Evolutionary conservation across 257 asterid species (phyloP).

Genomic region (Nicotiana tomentosiformis): DNA sequence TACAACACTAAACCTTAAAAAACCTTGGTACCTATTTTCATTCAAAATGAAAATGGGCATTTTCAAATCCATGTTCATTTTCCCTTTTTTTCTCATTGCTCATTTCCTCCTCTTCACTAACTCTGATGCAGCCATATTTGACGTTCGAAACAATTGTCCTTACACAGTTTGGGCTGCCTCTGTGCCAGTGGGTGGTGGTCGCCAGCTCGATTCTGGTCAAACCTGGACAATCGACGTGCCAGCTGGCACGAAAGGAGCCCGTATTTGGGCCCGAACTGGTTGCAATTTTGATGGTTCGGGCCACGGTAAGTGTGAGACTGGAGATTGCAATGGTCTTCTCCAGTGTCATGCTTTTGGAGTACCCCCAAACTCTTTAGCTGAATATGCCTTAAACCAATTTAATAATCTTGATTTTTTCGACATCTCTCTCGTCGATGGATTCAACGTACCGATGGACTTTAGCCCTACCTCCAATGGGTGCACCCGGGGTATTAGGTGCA

Average conservation of each 20-base stretch:
- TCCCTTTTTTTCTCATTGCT: conserved; percentile 11
- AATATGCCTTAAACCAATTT: conserved; percentile 31
- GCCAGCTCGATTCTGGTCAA: conserved; percentile 30
- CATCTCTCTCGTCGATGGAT: conserved; percentile 37
- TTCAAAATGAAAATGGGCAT: conserved; percentile 14
- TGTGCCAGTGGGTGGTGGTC: conserved; percentile 41
- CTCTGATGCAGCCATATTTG: conserved; percentile 29
- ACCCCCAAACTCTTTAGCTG: conserved; percentile 46
- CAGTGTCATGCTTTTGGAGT: conserved; percentile 25
- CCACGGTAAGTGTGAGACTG: conserved; percentile 36
- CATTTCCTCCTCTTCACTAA: conserved; percentile 9
- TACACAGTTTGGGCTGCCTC: conserved; percentile 44
- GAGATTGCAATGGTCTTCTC: conserved; percentile 42
- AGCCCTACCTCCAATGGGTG: conserved; percentile 29
- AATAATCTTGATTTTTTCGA: conserved; percentile 31
- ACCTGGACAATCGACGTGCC: conserved; percentile 31
- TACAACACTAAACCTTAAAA: not conserved
- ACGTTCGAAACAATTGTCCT: conserved; percentile 37
- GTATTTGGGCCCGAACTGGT: conserved; percentile 35
- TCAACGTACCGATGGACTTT: conserved; percentile 40
- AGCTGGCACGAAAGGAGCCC: conserved; percentile 21
- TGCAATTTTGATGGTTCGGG: conserved; percentile 38
- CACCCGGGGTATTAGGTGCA: conserved; percentile 4
- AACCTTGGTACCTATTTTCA: not conserved
- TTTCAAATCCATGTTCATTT: not conserved